A percentile compares a stretch with the other conserved stretches of the same genome.
These are phyloP conservation scores for Quercus engelmannii DNA, from an alignment of 306 rosid species.

Conservation along the genomic window DNA sequence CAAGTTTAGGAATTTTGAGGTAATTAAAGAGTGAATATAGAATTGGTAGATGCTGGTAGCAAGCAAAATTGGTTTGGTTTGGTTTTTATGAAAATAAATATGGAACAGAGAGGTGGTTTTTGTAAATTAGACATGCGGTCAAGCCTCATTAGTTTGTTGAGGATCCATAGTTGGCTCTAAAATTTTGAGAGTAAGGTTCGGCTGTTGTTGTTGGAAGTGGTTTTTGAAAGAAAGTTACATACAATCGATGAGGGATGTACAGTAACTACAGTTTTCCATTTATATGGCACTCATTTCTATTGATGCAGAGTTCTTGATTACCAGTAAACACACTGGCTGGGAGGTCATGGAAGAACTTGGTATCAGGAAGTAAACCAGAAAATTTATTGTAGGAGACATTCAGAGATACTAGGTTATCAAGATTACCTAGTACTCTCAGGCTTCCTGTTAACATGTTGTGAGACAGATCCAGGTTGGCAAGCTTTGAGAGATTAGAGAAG, in stretches of 20 bases:
- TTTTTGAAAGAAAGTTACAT: no score
- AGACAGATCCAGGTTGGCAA: conserved; percentile 81
- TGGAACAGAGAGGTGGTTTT: background rate
- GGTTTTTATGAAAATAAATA: background rate
- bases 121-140: no score
- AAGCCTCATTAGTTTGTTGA: no score
- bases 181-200: no score
- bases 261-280: background rate
- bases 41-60: background rate
- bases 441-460: conserved; percentile 75
- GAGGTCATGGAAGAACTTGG: conserved; percentile 69
- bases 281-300: conserved; percentile 39
- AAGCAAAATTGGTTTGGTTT: no score
- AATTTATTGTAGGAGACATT: conserved; percentile 82
- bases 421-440: conserved; percentile 47
- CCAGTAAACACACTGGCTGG: conserved; percentile 63
- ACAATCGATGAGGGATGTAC: no score
- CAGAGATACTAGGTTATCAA: conserved; percentile 79
- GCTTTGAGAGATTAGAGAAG: conserved; percentile 81
- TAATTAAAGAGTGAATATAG: background rate
- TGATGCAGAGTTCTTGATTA: conserved; percentile 68
- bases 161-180: no score
- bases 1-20: background rate
- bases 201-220: no score
- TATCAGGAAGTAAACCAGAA: conserved; percentile 73